Evolutionary conservation across 2,329 filamentous ascomycete species (phyloP), one percentile per base, ranked within the genome.

Genomic region (Camillea tinctor): DNA sequence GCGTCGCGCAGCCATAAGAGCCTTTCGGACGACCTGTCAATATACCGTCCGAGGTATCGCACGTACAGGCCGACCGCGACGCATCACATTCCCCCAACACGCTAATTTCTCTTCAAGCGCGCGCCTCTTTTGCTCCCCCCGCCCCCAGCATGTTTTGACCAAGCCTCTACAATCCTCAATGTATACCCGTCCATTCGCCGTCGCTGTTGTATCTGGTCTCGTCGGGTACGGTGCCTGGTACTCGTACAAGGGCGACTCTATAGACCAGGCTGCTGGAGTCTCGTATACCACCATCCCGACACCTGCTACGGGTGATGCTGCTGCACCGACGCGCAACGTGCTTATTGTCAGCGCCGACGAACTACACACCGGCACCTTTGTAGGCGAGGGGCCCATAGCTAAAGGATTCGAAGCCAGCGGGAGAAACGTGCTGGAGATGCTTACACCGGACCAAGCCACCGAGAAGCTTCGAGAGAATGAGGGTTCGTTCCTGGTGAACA

Each of bases 381-480:
- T 92, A 19, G 92, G 91, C 60, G 91, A 96, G 70, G 90, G 88
- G 6, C 93, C 94, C 20, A 86, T 99, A 61, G 91, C 90, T 52
- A 99, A 99, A 79, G 85, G 91, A 69, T 92, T 90, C 3, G 90
- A 93, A 77, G 90, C 92, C 73, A 90, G 90, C 74, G 92, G 93
- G 26, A 86, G 89, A 65, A 92, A 90, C 72, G 89, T 97, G 36
- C 81, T 99, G 61, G 94, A 97, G 80, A 99, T 99, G 94, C 81
- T 99, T 76, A 96, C 91, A 11, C 91, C 94, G 0, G 94, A 97
- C 60, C 93, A 99, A 81, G 93, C 92, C 22, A 96, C 93, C 15
- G 86, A 92, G 71, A 96, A 94, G 79, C 79, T 99, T 70, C 85
- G 95, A 67, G 88, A 90, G 73, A 92, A 92, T 71, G 93, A 99